Conservation (phyloP, 768 basidiomycete genomes). For the Tulasnella sp. region DNA sequence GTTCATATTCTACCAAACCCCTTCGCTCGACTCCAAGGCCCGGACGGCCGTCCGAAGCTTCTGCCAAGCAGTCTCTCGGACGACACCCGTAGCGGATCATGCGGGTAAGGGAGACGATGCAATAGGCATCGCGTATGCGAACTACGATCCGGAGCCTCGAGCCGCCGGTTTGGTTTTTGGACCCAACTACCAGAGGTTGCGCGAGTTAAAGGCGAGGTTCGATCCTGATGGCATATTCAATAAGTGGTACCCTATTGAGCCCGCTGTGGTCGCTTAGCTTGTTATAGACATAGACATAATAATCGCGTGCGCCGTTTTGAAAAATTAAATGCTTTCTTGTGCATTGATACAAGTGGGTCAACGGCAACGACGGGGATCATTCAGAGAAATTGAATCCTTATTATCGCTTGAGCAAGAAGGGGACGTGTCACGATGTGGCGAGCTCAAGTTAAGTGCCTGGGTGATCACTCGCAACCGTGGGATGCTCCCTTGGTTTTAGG, state of each 20-base stretch:
- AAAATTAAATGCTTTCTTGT: no score
- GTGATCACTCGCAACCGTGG: no score
- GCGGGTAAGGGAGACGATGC: not conserved
- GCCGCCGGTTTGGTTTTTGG: not conserved
- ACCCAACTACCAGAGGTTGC: not conserved
- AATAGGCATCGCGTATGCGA: not conserved
- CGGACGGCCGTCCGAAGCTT: not conserved
- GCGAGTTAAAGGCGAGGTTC: not conserved
- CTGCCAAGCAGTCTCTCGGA: not conserved
- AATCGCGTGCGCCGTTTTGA: not conserved
- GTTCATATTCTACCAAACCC: not conserved
- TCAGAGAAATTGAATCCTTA: no score
- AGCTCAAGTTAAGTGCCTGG: no score
- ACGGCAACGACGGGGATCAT: no score
- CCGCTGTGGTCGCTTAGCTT: not conserved
- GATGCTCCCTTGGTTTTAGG: no score
- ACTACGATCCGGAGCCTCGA: not conserved
- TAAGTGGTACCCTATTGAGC: conserved; percentile 12
- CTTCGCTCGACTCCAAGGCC: not conserved
- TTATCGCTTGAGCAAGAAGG: no score
- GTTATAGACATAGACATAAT: no score
- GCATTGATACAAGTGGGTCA: no score
- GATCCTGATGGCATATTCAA: conserved; percentile 9
- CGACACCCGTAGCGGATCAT: not conserved
- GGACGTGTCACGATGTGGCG: no score